Evolutionary conservation across 371 early-diverging fungal genomes (phyloP), one percentile per base, ranked within the genome.

Genomic region (Actinomortierella ambigua): DNA sequence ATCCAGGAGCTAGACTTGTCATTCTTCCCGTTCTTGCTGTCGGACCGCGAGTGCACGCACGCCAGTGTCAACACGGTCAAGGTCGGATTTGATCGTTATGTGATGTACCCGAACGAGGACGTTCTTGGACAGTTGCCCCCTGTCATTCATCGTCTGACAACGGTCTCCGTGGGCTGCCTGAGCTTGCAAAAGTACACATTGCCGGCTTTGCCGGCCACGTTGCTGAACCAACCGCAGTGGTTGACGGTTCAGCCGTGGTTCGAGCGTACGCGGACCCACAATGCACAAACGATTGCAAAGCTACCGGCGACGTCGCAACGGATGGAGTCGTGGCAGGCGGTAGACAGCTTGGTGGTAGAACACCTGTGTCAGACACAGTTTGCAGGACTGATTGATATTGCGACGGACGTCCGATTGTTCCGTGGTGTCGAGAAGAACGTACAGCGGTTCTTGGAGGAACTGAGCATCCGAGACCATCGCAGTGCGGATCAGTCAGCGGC

Each of bases 1-100:
- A 47, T 73, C 7, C 63, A 61, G 3, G 64, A 63, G 17, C 22
- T 73, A 18, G 51, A 73, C 14, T 22, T 65, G 46, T 73, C 75
- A 18, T 63, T 73, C 61, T 73, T 73, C 58, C 75, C 75, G 2
- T 73, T 59, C 54, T 60, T 73, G 9, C 18, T 73, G 20, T 63
- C 68, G 15, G 75, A 73, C 61, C 66, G 67, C 52, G 75, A 73
- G 44, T 73, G 75, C 14, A 73, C 75, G 1, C 75, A 73, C 28
- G 75, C 75, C 18, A 63, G 68, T 34, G 54, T 73, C 27, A 67
- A 67, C n/a, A 61, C 63, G 1, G 63, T 63, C 23, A 59, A 63
- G 48, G 53, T 59, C 3, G 51, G 29, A 18, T 39, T 73, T 23
- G 68, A 67, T 13, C 67, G 75, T 8, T 43, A 73, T 44, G 2